Conservation (phyloP, 202 grass and related monocot genomes). For the Elaeis oleifera region DNA sequence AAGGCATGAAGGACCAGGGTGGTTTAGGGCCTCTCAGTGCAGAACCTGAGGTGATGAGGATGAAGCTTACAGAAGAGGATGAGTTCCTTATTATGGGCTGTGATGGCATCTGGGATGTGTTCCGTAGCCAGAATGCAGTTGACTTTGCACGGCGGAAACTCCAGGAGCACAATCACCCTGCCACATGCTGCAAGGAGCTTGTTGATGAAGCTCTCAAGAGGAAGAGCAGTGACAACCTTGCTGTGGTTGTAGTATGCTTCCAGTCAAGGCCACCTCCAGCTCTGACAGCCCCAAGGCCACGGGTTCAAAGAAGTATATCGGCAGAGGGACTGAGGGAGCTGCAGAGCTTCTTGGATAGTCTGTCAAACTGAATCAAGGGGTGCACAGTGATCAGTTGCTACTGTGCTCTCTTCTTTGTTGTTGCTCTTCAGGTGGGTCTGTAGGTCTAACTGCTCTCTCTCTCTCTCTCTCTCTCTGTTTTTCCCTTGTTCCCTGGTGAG, state of each 20-base stretch:
- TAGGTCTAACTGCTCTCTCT: slow-evolving; percentile 30
- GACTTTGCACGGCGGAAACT: slow-evolving; percentile 87
- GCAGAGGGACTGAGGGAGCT: slow-evolving; percentile 76
- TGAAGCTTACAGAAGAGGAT: slow-evolving; percentile 61
- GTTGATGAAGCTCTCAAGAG: slow-evolving; percentile 85
- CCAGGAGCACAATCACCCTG: slow-evolving; percentile 77
- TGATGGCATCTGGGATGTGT: slow-evolving; percentile 96
- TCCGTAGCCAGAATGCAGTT: slow-evolving; percentile 80
- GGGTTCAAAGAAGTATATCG: slow-evolving; percentile 90
- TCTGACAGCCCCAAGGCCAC: slow-evolving; percentile 54
- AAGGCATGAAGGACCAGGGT: slow-evolving; percentile 56
- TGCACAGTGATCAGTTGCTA: neutral
- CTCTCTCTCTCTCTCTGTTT: no score
- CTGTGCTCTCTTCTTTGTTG: slow-evolving; percentile 23
- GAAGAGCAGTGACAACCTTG: slow-evolving; percentile 79
- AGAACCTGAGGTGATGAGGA: slow-evolving; percentile 66
- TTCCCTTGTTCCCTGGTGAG: slow-evolving; percentile 25
- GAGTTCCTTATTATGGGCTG: slow-evolving; percentile 93
- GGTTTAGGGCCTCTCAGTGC: slow-evolving; percentile 66
- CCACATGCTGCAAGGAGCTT: slow-evolving; percentile 65
- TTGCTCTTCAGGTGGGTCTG: slow-evolving; percentile 38
- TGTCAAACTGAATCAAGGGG: slow-evolving; percentile 38
- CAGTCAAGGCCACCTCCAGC: slow-evolving; percentile 54
- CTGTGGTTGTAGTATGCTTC: slow-evolving; percentile 79
- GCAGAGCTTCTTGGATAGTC: slow-evolving; percentile 78